Evolutionary conservation across 306 rosid genomes (phyloP), one percentile per base, ranked within the genome.

Genomic region (Prunus davidiana): DNA sequence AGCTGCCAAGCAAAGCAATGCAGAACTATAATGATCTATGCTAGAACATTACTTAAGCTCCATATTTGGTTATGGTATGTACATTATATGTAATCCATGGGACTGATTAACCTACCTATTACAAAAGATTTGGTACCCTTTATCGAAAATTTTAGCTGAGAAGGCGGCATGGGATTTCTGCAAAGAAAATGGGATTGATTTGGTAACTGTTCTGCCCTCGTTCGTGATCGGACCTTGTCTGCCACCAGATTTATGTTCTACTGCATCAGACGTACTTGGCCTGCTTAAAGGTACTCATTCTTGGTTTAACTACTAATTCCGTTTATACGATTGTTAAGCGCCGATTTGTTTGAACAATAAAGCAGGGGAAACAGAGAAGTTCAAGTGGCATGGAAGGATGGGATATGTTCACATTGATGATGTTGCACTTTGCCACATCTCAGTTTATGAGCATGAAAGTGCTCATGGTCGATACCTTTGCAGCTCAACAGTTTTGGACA

Each of bases 351-450:
- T 62, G 12, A 62, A 15, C 13, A 20, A 71, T 14, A n/a, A 69
- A 78, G 22, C 64, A 93, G 96, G 98, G 15, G 91, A 93, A 86
- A 85, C 89, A 0, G 85, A 87, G 84, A 81, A 60, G 75, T 91
- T 93, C 73, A 76, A 84, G 49, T 67, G 74, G 74, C 93, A 84
- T 79, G 97, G 98, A 85, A 89, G 97, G 52, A 86, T 93, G 92
- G 98, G 97, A 64, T 93, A 91, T 32, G 90, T 89, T 69, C 91
- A 89, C 72, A 88, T 93, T 2, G 96, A 95, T 67, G 98, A 95
- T 83, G 97, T 83, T 67, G 95, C 93, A 1, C 86, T 80, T 30
- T 79, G 84, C 28, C 97, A 88, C 73, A 89, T 95, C 62, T 87
- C 92, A 51, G 83, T 89, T 73, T 95, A 78, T 34, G 92, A 95